Evolutionary conservation across 73 alveolate genomes (phyloP).

Genomic region (Symbiodinium natans): DNA sequence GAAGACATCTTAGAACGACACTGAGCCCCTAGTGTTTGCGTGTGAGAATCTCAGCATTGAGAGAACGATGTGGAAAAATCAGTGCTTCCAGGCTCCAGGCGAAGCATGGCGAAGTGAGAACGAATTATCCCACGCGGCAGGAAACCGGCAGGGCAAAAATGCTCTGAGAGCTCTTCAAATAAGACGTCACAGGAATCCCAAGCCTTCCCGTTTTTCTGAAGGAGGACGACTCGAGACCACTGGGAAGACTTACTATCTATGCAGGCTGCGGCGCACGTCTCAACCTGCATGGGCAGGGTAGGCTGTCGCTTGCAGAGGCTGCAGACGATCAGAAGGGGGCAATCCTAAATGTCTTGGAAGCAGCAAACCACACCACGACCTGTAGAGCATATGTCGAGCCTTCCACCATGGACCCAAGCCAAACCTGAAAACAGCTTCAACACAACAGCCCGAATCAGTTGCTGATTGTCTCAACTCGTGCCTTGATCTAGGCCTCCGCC

Average conservation of each 20-base stretch:
- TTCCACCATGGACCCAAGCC: neutral
- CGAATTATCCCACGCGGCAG: neutral
- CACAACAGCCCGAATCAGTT: neutral
- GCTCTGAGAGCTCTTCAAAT: conserved; percentile 7
- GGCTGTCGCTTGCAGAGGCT: neutral
- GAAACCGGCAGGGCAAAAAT: neutral
- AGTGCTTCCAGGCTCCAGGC: neutral
- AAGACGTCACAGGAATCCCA: neutral
- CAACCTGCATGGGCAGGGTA: neutral
- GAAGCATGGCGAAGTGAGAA: neutral
- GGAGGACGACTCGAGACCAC: neutral
- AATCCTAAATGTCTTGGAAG: neutral
- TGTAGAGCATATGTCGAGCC: neutral
- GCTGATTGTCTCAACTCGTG: neutral
- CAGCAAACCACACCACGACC: neutral
- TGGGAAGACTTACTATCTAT: neutral
- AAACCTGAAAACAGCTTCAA: neutral
- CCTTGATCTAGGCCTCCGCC: neutral
- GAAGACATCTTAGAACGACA: neutral
- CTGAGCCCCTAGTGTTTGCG: neutral
- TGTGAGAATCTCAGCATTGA: neutral
- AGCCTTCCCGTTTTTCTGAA: neutral
- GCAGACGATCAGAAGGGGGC: neutral
- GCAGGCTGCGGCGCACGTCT: neutral
- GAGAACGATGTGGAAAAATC: neutral